Conservation (phyloP, 495 filamentous ascomycete species). For the Aspergillus coremiiformis region DNA sequence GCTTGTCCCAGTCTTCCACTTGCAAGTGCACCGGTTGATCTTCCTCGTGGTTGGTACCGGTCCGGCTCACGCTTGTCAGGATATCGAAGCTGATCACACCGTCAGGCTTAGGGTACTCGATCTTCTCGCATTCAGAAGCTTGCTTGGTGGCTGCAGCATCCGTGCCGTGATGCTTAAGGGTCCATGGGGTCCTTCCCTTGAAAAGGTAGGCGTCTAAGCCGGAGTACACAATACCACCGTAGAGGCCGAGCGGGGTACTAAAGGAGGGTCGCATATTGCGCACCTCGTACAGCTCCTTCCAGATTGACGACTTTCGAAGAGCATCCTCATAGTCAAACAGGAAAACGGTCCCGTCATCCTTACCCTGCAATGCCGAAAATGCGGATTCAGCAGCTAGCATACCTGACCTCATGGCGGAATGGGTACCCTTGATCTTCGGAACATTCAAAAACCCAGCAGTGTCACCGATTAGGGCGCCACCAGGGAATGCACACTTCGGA, state of each 20-base stretch:
- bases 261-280: slow-evolving; percentile 97
- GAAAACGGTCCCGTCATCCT: slow-evolving; percentile 65
- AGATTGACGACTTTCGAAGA: slow-evolving; percentile 80
- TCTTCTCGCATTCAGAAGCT: slow-evolving; percentile 74
- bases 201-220: slow-evolving; percentile 86
- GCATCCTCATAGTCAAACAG: slow-evolving; percentile 90
- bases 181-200: slow-evolving; percentile 85
- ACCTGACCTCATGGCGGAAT: slow-evolving; percentile 94
- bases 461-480: slow-evolving; percentile 92
- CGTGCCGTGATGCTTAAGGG: slow-evolving; percentile 69
- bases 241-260: slow-evolving; percentile 72
- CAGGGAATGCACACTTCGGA: slow-evolving; percentile 91
- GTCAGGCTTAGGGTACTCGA: slow-evolving; percentile 95
- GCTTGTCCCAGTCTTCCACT: slow-evolving; percentile 89
- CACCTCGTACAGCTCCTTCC: slow-evolving; percentile 89
- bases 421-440: slow-evolving; percentile 96
- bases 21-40: slow-evolving; percentile 95
- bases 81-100: slow-evolving; percentile 93
- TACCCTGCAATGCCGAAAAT: slow-evolving; percentile 60
- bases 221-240: slow-evolving; percentile 87
- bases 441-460: slow-evolving; percentile 96
- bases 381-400: slow-evolving; percentile 94
- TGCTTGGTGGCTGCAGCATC: slow-evolving; percentile 63
- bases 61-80: slow-evolving; percentile 84
- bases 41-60: slow-evolving; percentile 97